A percentile compares a stretch with the other conserved stretches of the same genome.
Evolutionary conservation across 2,329 filamentous ascomycete genomes (phyloP).

Genomic region (Hypoxylon sp.): DNA sequence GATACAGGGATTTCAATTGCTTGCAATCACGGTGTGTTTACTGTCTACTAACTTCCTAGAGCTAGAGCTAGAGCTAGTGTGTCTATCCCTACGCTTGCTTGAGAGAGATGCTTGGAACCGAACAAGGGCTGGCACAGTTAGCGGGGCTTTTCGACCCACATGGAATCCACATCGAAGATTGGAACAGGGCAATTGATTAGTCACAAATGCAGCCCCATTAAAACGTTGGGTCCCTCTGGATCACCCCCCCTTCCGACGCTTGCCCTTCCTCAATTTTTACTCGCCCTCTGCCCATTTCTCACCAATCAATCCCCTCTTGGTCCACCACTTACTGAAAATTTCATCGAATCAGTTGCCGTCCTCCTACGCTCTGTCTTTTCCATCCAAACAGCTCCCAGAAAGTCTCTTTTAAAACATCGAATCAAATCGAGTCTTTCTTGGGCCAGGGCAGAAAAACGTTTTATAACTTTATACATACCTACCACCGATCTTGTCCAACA

Average conservation of each 20-base stretch:
- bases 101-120: conserved; percentile 10
- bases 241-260: conserved; percentile 27
- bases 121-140: too few species aligned
- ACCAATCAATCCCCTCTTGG: conserved; percentile 49
- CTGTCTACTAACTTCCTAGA: too few species aligned
- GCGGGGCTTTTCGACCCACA: conserved; percentile 20
- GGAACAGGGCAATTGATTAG: conserved; percentile 46
- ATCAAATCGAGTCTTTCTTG: conserved; percentile 31
- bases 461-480: too few species aligned
- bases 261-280: conserved; percentile 46
- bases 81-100: conserved; percentile 33
- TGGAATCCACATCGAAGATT: conserved; percentile 30
- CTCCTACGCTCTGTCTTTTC: conserved; percentile 38
- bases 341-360: conserved; percentile 48
- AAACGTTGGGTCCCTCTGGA: conserved; percentile 44
- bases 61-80: too few species aligned
- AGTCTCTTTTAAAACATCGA: conserved; percentile 43
- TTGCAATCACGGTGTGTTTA: conserved; percentile 25
- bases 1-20: conserved; percentile 8
- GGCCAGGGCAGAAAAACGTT: too few species aligned
- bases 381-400: conserved; percentile 44
- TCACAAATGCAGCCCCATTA: conserved; percentile 47
- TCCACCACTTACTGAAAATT: conserved; percentile 46
- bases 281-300: conserved; percentile 48
- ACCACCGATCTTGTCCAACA: conserved; percentile 23